A percentile compares a stretch with the other conserved stretches of the same genome.
phyloP scores from a whole-genome alignment of 495 filamentous ascomycete genomes.

The Oidiodendron maius region DNA sequence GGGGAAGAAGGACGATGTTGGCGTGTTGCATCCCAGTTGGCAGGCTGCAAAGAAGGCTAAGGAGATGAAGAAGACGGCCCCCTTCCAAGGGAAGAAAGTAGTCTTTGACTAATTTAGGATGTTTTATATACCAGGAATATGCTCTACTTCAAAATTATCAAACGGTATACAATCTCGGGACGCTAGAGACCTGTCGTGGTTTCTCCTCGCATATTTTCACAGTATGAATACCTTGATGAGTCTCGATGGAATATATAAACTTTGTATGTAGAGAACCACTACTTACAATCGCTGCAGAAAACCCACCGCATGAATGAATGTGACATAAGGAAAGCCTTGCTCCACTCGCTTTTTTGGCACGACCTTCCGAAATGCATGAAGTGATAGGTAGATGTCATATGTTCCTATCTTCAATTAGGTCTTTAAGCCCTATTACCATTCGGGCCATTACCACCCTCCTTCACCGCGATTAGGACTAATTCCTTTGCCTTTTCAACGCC shows the following conservation, averaged over 20 bases:
- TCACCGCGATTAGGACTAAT: slow-evolving; percentile 77
- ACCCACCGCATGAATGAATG: background rate
- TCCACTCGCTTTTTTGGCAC: background rate
- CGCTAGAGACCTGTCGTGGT: too few relatives aligned
- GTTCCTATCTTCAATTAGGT: too few relatives aligned
- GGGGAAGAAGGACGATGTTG: slow-evolving; percentile 51
- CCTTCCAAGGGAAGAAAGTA: slow-evolving; percentile 85
- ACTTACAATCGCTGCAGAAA: too few relatives aligned
- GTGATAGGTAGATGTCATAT: too few relatives aligned
- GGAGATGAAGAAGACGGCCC: slow-evolving; percentile 54
- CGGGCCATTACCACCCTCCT: slow-evolving; percentile 30
- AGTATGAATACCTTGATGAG: too few relatives aligned
- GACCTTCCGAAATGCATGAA: background rate
- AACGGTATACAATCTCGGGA: too few relatives aligned
- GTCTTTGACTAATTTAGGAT: slow-evolving; percentile 61
- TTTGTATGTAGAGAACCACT: too few relatives aligned
- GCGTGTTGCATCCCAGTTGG: slow-evolving; percentile 86
- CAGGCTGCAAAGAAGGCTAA: slow-evolving; percentile 83
- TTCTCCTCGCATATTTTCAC: too few relatives aligned
- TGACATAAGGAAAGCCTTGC: background rate
- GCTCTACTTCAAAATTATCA: too few relatives aligned
- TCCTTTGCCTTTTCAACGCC: slow-evolving; percentile 85
- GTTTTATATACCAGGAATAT: background rate
- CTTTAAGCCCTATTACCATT: slow-evolving; percentile 1
- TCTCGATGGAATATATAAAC: too few relatives aligned